Conservation (phyloP, 1,139 yeast species). For the Blastobotrys elegans region DNA sequence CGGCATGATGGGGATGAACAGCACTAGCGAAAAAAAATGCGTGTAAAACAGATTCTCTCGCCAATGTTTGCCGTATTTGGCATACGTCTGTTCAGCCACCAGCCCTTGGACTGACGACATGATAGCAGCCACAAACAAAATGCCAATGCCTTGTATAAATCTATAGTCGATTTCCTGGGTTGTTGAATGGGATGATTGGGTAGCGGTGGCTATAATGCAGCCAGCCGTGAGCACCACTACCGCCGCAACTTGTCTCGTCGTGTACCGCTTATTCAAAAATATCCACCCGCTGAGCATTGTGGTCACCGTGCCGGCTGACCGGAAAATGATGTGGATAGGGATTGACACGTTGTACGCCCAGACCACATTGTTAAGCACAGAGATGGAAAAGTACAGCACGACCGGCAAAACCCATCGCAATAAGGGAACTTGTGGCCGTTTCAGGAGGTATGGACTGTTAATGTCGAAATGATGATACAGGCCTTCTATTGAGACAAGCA, state of each 20-base stretch:
- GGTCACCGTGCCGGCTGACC: constrained; percentile 61
- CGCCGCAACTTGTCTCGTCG: constrained; percentile 44
- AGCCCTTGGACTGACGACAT: constrained; percentile 53
- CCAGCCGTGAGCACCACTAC: constrained; percentile 54
- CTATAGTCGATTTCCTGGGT: neutral
- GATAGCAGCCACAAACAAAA: constrained; percentile 46
- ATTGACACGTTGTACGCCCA: constrained; percentile 56
- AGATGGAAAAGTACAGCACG: constrained; percentile 46
- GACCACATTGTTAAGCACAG: constrained; percentile 55
- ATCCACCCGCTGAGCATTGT: constrained; percentile 56
- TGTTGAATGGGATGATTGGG: constrained; percentile 12
- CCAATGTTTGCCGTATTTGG: constrained; percentile 53
- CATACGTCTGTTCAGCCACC: constrained; percentile 48
- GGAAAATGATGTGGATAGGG: constrained; percentile 61
- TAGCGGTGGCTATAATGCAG: constrained; percentile 46
- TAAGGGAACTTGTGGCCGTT: constrained; percentile 41
- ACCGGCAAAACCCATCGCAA: constrained; percentile 47
- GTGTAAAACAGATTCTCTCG: constrained; percentile 57
- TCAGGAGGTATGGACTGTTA: constrained; percentile 23
- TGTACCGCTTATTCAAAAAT: constrained; percentile 42
- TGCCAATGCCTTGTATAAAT: constrained; percentile 38
- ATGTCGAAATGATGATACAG: constrained; percentile 21
- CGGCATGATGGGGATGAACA: constrained; percentile 40
- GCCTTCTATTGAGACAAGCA: constrained; percentile 48
- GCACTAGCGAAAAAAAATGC: constrained; percentile 54